Conservation (phyloP, 129 eudicot genomes). For the Pulicaria dysenterica region DNA sequence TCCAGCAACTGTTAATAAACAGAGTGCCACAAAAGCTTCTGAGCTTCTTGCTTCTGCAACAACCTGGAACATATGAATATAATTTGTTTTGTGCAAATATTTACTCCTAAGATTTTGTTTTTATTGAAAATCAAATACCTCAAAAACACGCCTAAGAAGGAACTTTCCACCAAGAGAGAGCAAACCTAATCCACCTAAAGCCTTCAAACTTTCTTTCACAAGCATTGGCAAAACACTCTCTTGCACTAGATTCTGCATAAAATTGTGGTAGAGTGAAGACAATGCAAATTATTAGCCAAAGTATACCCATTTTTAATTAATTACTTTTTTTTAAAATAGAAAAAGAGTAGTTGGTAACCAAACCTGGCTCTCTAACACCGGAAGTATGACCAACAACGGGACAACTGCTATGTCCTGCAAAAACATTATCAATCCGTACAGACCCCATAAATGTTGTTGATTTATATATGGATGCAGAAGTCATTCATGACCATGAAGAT, state of each 20-base stretch:
- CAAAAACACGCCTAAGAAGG: constrained; percentile 86
- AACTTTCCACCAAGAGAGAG: constrained; percentile 91
- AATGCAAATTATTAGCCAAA: constrained; percentile 5
- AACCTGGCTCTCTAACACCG: constrained; percentile 96
- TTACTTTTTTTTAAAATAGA: no score
- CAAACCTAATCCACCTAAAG: constrained; percentile 86
- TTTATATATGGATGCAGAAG: constrained; percentile 1
- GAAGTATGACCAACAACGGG: constrained; percentile 95
- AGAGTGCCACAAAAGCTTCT: constrained; percentile 97
- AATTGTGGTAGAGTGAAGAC: background rate
- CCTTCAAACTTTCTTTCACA: constrained; percentile 84
- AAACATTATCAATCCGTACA: constrained; percentile 34
- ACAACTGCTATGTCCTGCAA: constrained; percentile 99
- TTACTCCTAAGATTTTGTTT: constrained; percentile 12
- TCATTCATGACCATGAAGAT: constrained; percentile 14
- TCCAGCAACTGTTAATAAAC: constrained; percentile 97
- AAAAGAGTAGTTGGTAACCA: no score
- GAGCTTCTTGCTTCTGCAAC: constrained; percentile 99
- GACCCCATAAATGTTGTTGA: constrained; percentile 32
- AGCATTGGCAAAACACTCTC: constrained; percentile 94
- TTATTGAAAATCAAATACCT: constrained; percentile 44
- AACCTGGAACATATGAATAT: constrained; percentile 52
- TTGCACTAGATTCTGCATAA: constrained; percentile 63
- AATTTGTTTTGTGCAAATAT: constrained; percentile 21
- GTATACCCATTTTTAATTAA: background rate